Evolutionary conservation across 2,329 filamentous ascomycete species (phyloP).

Genomic region (Penicillium fuscoglaucum): DNA sequence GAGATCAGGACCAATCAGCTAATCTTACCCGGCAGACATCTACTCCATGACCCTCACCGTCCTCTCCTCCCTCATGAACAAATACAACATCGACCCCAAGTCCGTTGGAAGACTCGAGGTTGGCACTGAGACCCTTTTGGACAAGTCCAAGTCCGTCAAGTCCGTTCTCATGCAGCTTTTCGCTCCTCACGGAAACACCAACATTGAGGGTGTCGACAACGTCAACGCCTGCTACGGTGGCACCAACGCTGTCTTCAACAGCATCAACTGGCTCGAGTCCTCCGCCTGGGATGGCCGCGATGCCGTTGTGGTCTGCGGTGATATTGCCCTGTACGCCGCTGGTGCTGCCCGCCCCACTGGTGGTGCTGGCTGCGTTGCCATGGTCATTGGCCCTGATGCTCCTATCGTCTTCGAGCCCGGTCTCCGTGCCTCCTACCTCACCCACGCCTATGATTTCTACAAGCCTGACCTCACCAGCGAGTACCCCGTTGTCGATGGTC

Average conservation of each 20-base stretch:
- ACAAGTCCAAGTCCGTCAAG: constrained; percentile 92
- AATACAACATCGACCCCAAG: constrained; percentile 79
- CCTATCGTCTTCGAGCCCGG: constrained; percentile 76
- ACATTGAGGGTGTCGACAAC: constrained; percentile 79
- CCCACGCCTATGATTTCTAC: constrained; percentile 86
- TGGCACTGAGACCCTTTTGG: constrained; percentile 79
- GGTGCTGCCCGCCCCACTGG: constrained; percentile 78
- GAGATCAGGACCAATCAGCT: constrained; percentile 12
- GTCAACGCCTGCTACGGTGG: constrained; percentile 85
- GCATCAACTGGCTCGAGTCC: constrained; percentile 81
- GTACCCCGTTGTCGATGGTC: constrained; percentile 81
- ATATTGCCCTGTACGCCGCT: constrained; percentile 84
- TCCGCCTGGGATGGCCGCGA: constrained; percentile 83
- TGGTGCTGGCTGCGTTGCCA: constrained; percentile 74
- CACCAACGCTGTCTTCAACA: constrained; percentile 81
- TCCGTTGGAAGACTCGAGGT: constrained; percentile 79
- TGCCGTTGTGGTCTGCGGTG: constrained; percentile 75
- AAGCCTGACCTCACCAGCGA: constrained; percentile 86
- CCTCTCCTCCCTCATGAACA: constrained; percentile 73
- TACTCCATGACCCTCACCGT: constrained; percentile 82
- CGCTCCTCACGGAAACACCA: constrained; percentile 69
- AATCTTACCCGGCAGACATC: constrained; percentile 63
- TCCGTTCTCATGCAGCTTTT: constrained; percentile 85
- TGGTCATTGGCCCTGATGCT: constrained; percentile 76
- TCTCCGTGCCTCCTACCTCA: constrained; percentile 76